These are phyloP conservation scores for Ceratobasidium sp. DNA, from an alignment of 1,284 basidiomycete species.

Conservation along the genomic window DNA sequence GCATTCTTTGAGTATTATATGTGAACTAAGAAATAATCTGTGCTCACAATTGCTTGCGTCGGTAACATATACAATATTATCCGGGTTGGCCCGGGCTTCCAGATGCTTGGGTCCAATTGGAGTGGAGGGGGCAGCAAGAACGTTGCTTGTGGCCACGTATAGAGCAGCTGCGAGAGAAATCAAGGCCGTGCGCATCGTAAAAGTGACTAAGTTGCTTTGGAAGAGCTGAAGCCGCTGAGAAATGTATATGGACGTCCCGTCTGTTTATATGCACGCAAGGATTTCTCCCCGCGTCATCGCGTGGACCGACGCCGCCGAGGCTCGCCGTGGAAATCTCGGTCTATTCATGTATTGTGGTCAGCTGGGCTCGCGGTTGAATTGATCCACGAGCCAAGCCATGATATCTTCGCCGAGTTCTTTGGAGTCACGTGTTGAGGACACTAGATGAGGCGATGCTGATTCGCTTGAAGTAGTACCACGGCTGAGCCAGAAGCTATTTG, in stretches of 20 bases:
- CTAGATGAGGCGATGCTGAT: neutral
- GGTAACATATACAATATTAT: conserved; percentile 33
- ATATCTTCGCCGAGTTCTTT: neutral
- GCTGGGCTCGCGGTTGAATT: too few species aligned
- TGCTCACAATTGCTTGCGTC: conserved; percentile 15
- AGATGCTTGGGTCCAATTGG: neutral
- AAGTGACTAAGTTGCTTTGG: too few species aligned
- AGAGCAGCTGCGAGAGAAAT: neutral
- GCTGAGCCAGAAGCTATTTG: neutral
- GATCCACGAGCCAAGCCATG: neutral
- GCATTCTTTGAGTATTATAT: neutral
- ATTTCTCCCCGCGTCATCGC: too few species aligned
- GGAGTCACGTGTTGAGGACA: neutral
- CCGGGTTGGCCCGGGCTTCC: neutral
- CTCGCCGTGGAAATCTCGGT: too few species aligned
- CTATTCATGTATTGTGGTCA: too few species aligned
- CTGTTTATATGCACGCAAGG: too few species aligned
- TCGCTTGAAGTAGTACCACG: neutral
- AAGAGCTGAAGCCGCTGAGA: neutral
- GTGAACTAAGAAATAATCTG: neutral
- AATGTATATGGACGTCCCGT: too few species aligned
- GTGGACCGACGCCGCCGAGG: neutral
- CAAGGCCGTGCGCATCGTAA: neutral
- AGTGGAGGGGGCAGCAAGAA: conserved; percentile 10
- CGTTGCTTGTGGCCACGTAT: neutral